Base-by-base conservation (phyloP, 2,329 filamentous ascomycete genomes). In the Aspergillus terreus region DNA sequence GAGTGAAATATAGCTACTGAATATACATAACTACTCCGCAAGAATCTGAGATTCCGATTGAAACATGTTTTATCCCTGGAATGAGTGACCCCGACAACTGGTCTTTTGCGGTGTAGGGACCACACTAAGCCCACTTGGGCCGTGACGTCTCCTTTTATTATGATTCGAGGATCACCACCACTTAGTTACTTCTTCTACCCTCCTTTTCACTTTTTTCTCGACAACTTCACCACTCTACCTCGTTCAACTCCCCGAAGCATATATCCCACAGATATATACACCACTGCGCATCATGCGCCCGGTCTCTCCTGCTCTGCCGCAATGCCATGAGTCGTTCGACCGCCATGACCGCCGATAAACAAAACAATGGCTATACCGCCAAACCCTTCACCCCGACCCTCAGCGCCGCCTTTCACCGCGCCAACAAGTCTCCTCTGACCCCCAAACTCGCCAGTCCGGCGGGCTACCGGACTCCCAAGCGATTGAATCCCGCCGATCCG, bases 361-460 rank as follows among this genome's bases (percentile, higher is more conserved):
- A 75, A 71, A 75, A 75, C 69, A 72, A 71, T 63, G 71, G 69
- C 68, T 76, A 75, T 64, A 74, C 76, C 63, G 65, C 64, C 68
- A 76, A 77, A 74, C 82, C 85, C 38, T 79, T 87, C 64, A 85
- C 85, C 74, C 87, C 89, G 48, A 81, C 84, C 53, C 82, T 91
- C 63, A 81, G 78, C 69, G 79, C 85, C 57, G 76, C 83, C 43
- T 82, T 79, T 44, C 76, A 80, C 60, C 84, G 80, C 51, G 72
- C 74, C 40, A 73, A 71, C 55, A 81, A 80, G 64, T 68, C 76
- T 17, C 82, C 82, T 43, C 65, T 85, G 54, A 83, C 83, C 15
- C 83, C 84, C 12, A 80, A 82, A 61, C 74, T 85, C 12, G 81
- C 78, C 45, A 73, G 71, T 49, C 64, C 70, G n/a, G 58, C 62